Percentiles rank a stretch among this genome's conserved stretches.
Evolutionary conservation across 441 rosid genomes (phyloP).

Genomic region (California macrophylla): DNA sequence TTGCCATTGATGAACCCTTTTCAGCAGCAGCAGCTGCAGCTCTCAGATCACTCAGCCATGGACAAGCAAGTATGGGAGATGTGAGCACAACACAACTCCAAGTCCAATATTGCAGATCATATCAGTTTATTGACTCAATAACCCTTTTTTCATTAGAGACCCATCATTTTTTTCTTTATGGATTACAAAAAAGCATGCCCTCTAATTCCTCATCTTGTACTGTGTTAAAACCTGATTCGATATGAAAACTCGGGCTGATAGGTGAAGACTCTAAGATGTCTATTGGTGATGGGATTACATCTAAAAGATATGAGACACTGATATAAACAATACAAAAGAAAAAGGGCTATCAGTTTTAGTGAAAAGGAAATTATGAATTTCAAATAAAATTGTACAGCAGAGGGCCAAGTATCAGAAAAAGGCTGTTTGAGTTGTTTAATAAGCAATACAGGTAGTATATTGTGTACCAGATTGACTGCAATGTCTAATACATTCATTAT

Average conservation of each 20-base stretch:
- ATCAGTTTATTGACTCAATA: background rate
- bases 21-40: conserved; percentile 39
- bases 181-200: background rate
- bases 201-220: background rate
- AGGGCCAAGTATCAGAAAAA: background rate
- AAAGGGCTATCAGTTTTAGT: background rate
- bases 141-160: background rate
- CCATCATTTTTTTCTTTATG: background rate
- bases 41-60: conserved; percentile 27
- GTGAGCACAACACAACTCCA: conserved; percentile 17
- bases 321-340: too few species aligned
- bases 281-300: too few species aligned
- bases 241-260: too few species aligned
- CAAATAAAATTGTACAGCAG: background rate
- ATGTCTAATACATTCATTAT: background rate
- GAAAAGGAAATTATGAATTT: background rate
- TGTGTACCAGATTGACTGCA: background rate
- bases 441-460: conserved; percentile 1
- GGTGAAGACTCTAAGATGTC: too few species aligned
- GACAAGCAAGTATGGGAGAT: conserved; percentile 54
- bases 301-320: too few species aligned
- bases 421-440: background rate
- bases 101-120: background rate
- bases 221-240: too few species aligned
- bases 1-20: conserved; percentile 33